Percentiles rank a stretch among this genome's conserved stretches.
These are phyloP conservation scores for Leccinum sublutescens DNA, from an alignment of 768 basidiomycete genomes.

Conservation along the genomic window DNA sequence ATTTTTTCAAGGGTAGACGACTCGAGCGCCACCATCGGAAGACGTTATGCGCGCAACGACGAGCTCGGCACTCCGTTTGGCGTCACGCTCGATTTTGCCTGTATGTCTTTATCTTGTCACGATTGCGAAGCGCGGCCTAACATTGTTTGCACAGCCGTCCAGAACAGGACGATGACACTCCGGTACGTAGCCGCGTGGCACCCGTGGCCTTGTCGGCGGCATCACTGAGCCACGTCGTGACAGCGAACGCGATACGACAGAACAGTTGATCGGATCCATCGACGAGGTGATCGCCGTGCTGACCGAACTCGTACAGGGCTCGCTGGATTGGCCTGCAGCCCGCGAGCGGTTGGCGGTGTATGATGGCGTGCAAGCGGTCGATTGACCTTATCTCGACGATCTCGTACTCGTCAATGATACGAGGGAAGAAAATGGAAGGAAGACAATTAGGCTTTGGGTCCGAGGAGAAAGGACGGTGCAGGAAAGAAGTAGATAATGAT, in stretches of 20 bases:
- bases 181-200: constrained; percentile 51
- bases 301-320: constrained; percentile 73
- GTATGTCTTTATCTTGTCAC: constrained; percentile 30
- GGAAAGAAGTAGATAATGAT: not conserved
- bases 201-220: not conserved
- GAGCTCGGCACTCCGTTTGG: constrained; percentile 98
- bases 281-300: constrained; percentile 87
- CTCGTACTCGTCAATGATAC: not conserved
- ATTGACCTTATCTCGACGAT: constrained; percentile 25
- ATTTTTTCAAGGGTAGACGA: constrained; percentile 95
- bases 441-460: constrained; percentile 9
- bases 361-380: constrained; percentile 86
- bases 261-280: constrained; percentile 86
- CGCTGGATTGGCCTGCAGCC: constrained; percentile 75
- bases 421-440: not conserved
- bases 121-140: not conserved
- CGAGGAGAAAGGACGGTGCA: constrained; percentile 14
- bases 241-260: constrained; percentile 93
- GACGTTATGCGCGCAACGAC: constrained; percentile 96
- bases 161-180: constrained; percentile 92
- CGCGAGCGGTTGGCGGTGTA: constrained; percentile 70
- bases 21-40: constrained; percentile 92
- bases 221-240: constrained; percentile 1
- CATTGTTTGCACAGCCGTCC: constrained; percentile 55
- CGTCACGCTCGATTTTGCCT: constrained; percentile 93